Evolutionary conservation across 1,284 basidiomycete genomes (phyloP).

Genomic region (Termitomyces sp.): DNA sequence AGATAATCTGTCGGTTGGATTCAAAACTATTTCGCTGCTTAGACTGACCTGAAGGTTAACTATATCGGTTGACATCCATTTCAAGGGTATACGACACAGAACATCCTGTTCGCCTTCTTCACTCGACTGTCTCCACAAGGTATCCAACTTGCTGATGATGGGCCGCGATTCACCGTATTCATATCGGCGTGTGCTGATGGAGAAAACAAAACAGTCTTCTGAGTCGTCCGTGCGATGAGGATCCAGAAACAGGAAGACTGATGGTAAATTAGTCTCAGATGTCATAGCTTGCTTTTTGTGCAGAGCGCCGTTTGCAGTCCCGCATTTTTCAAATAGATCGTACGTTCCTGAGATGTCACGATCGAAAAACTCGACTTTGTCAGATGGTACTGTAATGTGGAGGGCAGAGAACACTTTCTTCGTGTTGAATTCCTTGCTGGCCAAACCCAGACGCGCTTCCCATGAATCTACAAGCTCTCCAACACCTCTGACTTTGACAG

Average conservation of each 20-base stretch:
- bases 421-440: constrained; percentile 58
- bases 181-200: constrained; percentile 69
- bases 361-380: constrained; percentile 57
- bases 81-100: constrained; percentile 53
- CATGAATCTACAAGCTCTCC: constrained; percentile 79
- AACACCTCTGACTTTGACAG: constrained; percentile 59
- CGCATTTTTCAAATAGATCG: constrained; percentile 78
- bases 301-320: constrained; percentile 84
- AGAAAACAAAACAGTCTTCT: constrained; percentile 79
- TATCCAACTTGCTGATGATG: constrained; percentile 64
- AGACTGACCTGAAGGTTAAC: constrained; percentile 50
- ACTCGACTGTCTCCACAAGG: constrained; percentile 73
- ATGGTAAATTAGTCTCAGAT: constrained; percentile 45
- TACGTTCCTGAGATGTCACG: constrained; percentile 81
- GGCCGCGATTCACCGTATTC: constrained; percentile 80
- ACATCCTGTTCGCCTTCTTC: constrained; percentile 44
- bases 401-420: constrained; percentile 67
- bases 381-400: constrained; percentile 52
- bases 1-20: constrained; percentile 5
- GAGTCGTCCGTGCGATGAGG: constrained; percentile 76
- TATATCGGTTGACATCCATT: constrained; percentile 50
- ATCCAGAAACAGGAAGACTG: constrained; percentile 81
- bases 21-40: neutral
- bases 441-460: constrained; percentile 81
- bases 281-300: constrained; percentile 56